These are phyloP conservation scores for Coniochaeta hoffmannii DNA, from an alignment of 2,329 filamentous ascomycete species.

Conservation along the genomic window DNA sequence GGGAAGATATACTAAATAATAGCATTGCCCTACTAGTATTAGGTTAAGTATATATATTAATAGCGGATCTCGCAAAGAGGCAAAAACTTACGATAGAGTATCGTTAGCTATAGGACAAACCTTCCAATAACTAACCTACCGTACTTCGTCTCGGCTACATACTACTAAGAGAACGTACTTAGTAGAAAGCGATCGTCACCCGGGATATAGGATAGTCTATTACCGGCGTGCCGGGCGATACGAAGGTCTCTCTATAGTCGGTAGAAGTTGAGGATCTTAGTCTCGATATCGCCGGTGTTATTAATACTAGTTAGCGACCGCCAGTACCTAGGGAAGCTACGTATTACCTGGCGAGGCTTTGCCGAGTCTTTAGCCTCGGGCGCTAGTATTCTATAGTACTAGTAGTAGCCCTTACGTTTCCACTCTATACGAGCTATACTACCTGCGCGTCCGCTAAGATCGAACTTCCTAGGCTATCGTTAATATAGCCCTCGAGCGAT, in stretches of 20 bases:
- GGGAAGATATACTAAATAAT: slow-evolving; percentile 8
- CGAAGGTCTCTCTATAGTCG: slow-evolving; percentile 3
- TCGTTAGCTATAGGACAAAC: neutral
- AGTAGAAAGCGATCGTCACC: slow-evolving; percentile 1
- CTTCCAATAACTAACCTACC: neutral
- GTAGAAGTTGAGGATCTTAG: slow-evolving; percentile 2
- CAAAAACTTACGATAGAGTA: neutral
- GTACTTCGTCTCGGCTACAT: slow-evolving; percentile 1
- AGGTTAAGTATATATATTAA: slow-evolving; percentile 8
- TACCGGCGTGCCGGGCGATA: neutral
- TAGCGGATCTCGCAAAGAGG: slow-evolving; percentile 7
- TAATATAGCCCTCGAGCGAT: neutral
- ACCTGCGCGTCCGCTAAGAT: neutral
- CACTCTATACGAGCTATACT: neutral
- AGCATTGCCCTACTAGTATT: slow-evolving; percentile 7
- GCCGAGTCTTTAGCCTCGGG: slow-evolving; percentile 4
- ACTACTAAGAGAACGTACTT: slow-evolving; percentile 2
- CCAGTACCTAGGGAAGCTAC: slow-evolving; percentile 6
- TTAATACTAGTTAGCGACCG: neutral
- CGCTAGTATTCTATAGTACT: slow-evolving; percentile 7
- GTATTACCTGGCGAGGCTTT: slow-evolving; percentile 7
- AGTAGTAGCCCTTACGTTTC: slow-evolving; percentile 4
- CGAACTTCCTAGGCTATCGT: slow-evolving; percentile 3
- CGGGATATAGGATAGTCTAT: slow-evolving; percentile 3
- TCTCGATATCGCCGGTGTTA: neutral